Evolutionary conservation across 805 yeast genomes (phyloP).

Genomic region (Scheffersomyces ergatensis): DNA sequence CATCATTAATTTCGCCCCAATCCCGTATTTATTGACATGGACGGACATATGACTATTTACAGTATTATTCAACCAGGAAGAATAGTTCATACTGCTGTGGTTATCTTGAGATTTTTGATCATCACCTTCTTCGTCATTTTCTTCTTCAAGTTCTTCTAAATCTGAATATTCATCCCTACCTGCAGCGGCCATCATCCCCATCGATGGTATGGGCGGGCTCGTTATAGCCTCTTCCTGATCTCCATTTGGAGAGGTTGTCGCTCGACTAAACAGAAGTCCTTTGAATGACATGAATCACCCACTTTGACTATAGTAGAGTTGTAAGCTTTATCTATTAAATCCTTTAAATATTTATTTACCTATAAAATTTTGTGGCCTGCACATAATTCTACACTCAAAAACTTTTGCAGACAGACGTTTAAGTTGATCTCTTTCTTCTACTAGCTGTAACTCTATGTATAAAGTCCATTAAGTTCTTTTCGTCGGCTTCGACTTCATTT

Average conservation of each 20-base stretch:
- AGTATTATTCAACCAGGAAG: slow-evolving; percentile 1
- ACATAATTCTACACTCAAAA: not conserved
- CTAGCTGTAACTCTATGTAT: slow-evolving; percentile 9
- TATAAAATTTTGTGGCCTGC: not conserved
- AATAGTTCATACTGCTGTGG: not conserved
- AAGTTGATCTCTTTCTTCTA: not conserved
- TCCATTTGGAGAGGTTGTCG: slow-evolving; percentile 1
- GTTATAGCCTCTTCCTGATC: not conserved
- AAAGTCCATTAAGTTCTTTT: slow-evolving; percentile 20
- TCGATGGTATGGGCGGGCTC: not conserved
- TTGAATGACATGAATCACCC: not conserved
- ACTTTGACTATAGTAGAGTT: not conserved
- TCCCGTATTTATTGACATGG: slow-evolving; percentile 53
- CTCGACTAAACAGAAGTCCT: slow-evolving; percentile 10
- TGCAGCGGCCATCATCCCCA: slow-evolving; percentile 9
- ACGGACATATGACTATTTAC: not conserved
- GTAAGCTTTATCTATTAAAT: too few relatives aligned
- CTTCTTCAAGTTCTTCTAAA: slow-evolving; percentile 15
- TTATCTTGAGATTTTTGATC: slow-evolving; percentile 46
- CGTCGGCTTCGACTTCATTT: slow-evolving; percentile 14
- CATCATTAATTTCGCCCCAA: slow-evolving; percentile 75
- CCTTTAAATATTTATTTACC: not conserved
- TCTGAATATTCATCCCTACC: slow-evolving; percentile 17
- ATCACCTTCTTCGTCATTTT: slow-evolving; percentile 6
- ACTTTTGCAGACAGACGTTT: not conserved